A percentile compares a stretch with the other conserved stretches of the same genome.
These are phyloP conservation scores for Mycena pura DNA, from an alignment of 768 basidiomycete species.

Conservation along the genomic window DNA sequence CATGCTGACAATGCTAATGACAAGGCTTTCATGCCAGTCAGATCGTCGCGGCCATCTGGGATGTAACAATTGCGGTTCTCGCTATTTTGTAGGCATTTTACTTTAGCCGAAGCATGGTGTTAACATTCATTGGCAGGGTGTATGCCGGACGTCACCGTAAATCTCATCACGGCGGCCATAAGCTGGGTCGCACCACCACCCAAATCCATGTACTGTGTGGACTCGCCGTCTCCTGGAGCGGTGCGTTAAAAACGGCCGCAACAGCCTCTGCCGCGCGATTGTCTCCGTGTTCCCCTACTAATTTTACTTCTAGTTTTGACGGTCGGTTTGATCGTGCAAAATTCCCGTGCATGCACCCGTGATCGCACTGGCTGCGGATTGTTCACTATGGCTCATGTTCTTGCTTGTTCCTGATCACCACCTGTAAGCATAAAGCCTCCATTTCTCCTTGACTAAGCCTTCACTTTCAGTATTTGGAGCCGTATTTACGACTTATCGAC, in stretches of 20 bases:
- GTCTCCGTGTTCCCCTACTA: no score
- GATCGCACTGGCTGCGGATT: not conserved
- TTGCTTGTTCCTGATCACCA: constrained; percentile 12
- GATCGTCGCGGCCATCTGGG: constrained; percentile 7
- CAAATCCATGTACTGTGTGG: constrained; percentile 7
- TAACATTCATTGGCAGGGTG: not conserved
- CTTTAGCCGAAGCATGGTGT: not conserved
- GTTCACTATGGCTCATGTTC: not conserved
- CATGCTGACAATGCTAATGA: not conserved
- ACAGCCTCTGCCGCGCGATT: no score
- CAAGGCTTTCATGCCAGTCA: not conserved
- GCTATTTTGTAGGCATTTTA: not conserved
- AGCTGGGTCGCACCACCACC: constrained; percentile 4
- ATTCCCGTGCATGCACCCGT: not conserved
- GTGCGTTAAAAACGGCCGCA: not conserved
- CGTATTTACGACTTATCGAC: constrained; percentile 9
- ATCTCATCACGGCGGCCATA: not conserved
- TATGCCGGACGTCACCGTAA: not conserved
- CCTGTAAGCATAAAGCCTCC: constrained; percentile 4
- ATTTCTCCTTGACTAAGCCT: no score
- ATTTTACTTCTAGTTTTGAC: constrained; percentile 1
- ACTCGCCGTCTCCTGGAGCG: constrained; percentile 6
- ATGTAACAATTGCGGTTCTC: not conserved
- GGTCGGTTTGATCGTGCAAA: not conserved
- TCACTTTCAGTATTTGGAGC: constrained; percentile 7